Evolutionary conservation across 768 basidiomycete genomes (phyloP).

Genomic region (Gautieria morchelliformis): DNA sequence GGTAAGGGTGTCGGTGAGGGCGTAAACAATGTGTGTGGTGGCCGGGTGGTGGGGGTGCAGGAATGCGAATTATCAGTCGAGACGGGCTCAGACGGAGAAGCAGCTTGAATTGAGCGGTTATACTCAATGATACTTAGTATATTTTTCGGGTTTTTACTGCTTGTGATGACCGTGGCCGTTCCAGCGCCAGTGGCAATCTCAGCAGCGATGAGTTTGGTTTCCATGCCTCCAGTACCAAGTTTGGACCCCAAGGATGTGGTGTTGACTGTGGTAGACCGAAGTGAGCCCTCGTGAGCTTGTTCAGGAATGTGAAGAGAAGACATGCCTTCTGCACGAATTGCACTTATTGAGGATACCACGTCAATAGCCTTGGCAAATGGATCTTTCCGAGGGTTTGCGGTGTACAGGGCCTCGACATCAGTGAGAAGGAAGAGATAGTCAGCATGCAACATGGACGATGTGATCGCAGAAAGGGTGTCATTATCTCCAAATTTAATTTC

Average conservation of each 20-base stretch:
- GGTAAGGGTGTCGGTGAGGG: conserved; percentile 61
- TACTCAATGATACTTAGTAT: conserved; percentile 79
- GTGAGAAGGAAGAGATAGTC: conserved; percentile 96
- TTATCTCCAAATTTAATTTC: conserved; percentile 99
- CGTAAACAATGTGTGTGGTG: conserved; percentile 83
- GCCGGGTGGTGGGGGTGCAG: conserved; percentile 28
- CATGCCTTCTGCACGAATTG: conserved; percentile 73
- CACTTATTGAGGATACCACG: conserved; percentile 72
- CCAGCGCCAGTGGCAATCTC: conserved; percentile 96
- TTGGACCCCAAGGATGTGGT: conserved; percentile 87
- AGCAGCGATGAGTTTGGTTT: conserved; percentile 96
- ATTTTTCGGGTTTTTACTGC: conserved; percentile 66
- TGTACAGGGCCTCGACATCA: conserved; percentile 94
- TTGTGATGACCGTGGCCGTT: conserved; percentile 83
- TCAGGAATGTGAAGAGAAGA: background rate
- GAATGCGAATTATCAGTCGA: background rate
- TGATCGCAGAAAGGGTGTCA: conserved; percentile 95
- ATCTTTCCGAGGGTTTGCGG: conserved; percentile 89
- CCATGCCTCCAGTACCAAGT: conserved; percentile 97
- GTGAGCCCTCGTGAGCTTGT: background rate
- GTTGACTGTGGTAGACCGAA: conserved; percentile 48
- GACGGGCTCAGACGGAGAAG: background rate
- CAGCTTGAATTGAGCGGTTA: conserved; percentile 32
- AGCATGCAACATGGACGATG: conserved; percentile 94
- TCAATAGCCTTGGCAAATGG: conserved; percentile 72